Evolutionary conservation across 176 grass and related monocot genomes (phyloP), one percentile per base, ranked within the genome.

Genomic region (Triticum aestivum): DNA sequence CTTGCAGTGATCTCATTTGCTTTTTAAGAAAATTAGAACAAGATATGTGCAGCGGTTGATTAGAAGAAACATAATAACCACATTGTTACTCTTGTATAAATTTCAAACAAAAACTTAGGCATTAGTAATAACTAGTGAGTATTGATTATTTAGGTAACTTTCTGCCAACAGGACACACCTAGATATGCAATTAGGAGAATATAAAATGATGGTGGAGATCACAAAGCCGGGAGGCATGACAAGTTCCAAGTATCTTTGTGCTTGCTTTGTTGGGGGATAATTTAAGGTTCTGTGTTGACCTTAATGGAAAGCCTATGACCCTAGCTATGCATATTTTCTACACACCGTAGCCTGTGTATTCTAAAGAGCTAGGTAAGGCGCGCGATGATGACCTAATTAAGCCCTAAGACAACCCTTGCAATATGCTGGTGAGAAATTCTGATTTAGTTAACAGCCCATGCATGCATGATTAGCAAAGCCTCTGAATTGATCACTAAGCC

Each of bases 241-340:
- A 82, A 82, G 79, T 82, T 82, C 79, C 79, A 52, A 82, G 79
- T 69, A 52, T 81, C 79, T 81, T 35, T 30, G 17, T 69, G 27
- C 63, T 81, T 81, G 42, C 77, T 64, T 75, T 75, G 0, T 64
- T 42, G 59, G 78, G 61, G 78, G 39, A 66, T 80, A 65, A 81
- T 33, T 49, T 67, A 81, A 49, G 24, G 62, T 67, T 68, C 62
- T 68, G 30, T 67, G 39, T 81, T 81, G 79, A 81, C 79, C 79
- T 67, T 9, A 81, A 67, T 44, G 79, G 79, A 81, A 81, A 81
- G 79, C 79, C 79, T 81, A 81, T 67, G 78, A 81, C 24, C 39
- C 39, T 81, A 52, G 49, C 49, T 17, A 81, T 5, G 24, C 41
- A 67, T 49, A 45, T 67, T 81, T 81, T 47, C 38, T 67, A 45